A percentile compares a stretch with the other conserved stretches of the same genome.
Conservation (phyloP, 2,329 filamentous ascomycete genomes). For the Fusarium floridanum region DNA sequence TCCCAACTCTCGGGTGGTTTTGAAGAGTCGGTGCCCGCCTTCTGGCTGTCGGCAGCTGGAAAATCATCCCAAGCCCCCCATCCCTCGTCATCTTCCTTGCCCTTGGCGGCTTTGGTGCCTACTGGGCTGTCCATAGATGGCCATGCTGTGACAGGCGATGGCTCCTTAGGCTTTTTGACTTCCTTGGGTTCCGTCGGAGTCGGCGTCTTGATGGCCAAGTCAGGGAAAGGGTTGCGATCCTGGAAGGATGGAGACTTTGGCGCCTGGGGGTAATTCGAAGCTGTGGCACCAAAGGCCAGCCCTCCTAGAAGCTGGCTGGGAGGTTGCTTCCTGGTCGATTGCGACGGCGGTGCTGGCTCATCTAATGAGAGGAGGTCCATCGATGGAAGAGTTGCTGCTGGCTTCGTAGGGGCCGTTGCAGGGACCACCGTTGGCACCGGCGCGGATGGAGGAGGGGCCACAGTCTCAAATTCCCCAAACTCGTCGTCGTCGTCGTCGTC, state of each 20-base stretch:
- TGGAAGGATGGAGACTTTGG: conserved; percentile 67
- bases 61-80: conserved; percentile 67
- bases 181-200: conserved; percentile 51
- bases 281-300: conserved; percentile 47
- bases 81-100: conserved; percentile 55
- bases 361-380: conserved; percentile 59
- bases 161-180: conserved; percentile 51
- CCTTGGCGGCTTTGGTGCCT: conserved; percentile 17
- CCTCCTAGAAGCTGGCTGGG: conserved; percentile 49
- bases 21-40: conserved; percentile 26
- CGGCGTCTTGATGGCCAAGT: conserved; percentile 61
- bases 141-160: conserved; percentile 61
- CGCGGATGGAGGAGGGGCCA: conserved; percentile 34
- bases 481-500: conserved; percentile 62
- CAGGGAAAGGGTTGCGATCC: conserved; percentile 66
- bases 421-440: neutral
- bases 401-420: conserved; percentile 32
- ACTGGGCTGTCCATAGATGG: conserved; percentile 51
- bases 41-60: conserved; percentile 43
- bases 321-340: conserved; percentile 41
- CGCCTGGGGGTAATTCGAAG: conserved; percentile 57
- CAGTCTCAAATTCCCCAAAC: conserved; percentile 71
- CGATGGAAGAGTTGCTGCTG: conserved; percentile 43
- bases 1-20: conserved; percentile 58
- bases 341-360: conserved; percentile 44